Base-by-base conservation (phyloP, 2,329 filamentous ascomycete species). In the Aspergillus bombycis region DNA sequence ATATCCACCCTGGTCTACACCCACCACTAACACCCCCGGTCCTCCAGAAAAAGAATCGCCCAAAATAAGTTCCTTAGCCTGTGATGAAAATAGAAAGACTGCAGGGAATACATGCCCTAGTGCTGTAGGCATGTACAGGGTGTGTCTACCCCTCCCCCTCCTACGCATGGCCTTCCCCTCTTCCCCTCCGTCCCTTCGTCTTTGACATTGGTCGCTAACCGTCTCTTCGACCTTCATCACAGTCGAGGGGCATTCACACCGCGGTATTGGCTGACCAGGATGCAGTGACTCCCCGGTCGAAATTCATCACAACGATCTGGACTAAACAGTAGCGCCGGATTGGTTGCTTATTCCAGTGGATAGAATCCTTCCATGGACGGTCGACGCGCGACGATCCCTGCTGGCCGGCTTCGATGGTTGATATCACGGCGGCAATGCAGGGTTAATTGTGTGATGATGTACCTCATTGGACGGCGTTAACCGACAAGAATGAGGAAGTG, bases 401-500 rank as follows among this genome's bases (percentile, higher is more conserved):
- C 21, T 21, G 28, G 32, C 48, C 19, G 19, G 48, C 12, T n/a
- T n/a, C 16, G 19, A 32, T 32, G 2, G 55, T 38, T 60, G 63
- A 60, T 62, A 66, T 64, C 65, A 66, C 65, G 56, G 65, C 65
- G 64, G 60, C 63, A 66, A 66, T 19, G 41, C 36, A n/a, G 38
- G 38, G 43, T 57, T 46, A 56, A 36, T 43, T 63, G 65, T 67
- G 65, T 66, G 65, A 64, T 61, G 38, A 48, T 61, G 62, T 60
- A 46, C 38, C 54, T 66, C 58, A 62, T 65, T 52, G 16, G 48
- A 11, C 21, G 8, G 6, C 8, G 9, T 6, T 30, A 19, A 52
- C 48, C 16, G 16, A 32, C 48, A 11, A 32, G 4, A 34, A 36
- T 36, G 12, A 36, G 34, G 12, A 36, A 36, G 34, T 10, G 28